Evolutionary conservation across 768 basidiomycete species (phyloP).

Genomic region (Termitomyces sp.): DNA sequence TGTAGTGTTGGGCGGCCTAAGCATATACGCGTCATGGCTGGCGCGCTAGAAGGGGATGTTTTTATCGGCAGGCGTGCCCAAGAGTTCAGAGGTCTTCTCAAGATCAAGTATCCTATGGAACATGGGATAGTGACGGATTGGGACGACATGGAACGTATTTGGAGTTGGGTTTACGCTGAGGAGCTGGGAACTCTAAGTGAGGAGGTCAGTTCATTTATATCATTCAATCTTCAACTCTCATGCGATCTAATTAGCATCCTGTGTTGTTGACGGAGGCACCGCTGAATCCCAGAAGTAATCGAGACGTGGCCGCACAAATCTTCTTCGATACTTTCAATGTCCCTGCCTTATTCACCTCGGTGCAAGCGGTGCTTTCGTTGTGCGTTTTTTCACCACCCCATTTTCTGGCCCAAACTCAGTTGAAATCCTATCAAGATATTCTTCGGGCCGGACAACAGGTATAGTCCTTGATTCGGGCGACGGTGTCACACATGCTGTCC

Average conservation of each 20-base stretch:
- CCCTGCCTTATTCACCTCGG: constrained; percentile 92
- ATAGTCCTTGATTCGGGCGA: constrained; percentile 98
- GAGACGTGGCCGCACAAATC: constrained; percentile 96
- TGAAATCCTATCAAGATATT: constrained; percentile 61
- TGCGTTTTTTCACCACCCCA: constrained; percentile 35
- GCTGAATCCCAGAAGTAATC: constrained; percentile 92
- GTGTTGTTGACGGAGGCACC: constrained; percentile 97
- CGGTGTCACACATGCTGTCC: constrained; percentile 97
- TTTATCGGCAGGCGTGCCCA: constrained; percentile 96
- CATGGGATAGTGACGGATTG: constrained; percentile 99
- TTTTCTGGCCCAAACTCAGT: constrained; percentile 7
- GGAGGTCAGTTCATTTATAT: constrained; percentile 58
- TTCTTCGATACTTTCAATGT: constrained; percentile 99
- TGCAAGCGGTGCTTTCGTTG: constrained; percentile 96
- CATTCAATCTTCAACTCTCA: constrained; percentile 12
- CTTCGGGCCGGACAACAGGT: constrained; percentile 97
- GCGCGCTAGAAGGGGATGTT: constrained; percentile 91
- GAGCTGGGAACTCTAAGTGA: constrained; percentile 94
- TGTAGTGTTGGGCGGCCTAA: constrained; percentile 92
- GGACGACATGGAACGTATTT: constrained; percentile 99
- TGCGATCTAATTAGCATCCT: constrained; percentile 69
- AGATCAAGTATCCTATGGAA: constrained; percentile 99
- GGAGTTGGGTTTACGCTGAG: constrained; percentile 96
- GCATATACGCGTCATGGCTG: constrained; percentile 96
- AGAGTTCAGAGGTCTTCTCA: constrained; percentile 90